A percentile compares a stretch with the other conserved stretches of the same genome.
phyloP scores from a whole-genome alignment of 192 early-diverging fungal species.

The Phlyctochytrium bullatum region DNA sequence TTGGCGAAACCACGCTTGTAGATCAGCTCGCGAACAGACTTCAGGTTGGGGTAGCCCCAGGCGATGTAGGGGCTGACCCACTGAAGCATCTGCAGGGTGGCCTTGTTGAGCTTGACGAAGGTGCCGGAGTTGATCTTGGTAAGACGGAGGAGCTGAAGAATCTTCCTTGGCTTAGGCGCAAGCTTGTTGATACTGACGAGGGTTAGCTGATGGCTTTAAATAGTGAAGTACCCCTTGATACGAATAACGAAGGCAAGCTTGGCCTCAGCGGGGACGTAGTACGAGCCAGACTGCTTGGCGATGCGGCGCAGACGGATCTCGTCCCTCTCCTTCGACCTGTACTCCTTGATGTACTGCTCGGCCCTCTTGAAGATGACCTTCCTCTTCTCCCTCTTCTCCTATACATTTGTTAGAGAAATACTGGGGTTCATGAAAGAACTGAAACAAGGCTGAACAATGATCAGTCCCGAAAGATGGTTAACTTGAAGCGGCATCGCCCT shows the following conservation, averaged over 20 bases:
- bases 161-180: slow-evolving; percentile 99
- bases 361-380: slow-evolving; percentile 99
- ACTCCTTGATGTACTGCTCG: slow-evolving; percentile 98
- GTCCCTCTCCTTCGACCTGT: slow-evolving; percentile 82
- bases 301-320: slow-evolving; percentile 91
- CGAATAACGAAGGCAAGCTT: slow-evolving; percentile 98
- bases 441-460: slow-evolving; percentile 7
- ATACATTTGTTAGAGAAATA: slow-evolving; percentile 2
- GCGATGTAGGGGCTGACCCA: slow-evolving; percentile 95
- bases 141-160: slow-evolving; percentile 97
- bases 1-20: slow-evolving; percentile 99
- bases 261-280: slow-evolving; percentile 93
- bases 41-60: slow-evolving; percentile 91
- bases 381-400: slow-evolving; percentile 67
- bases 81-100: slow-evolving; percentile 97
- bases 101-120: slow-evolving; percentile 94
- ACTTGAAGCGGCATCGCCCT: slow-evolving; percentile 48
- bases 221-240: slow-evolving; percentile 73
- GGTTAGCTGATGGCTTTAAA: slow-evolving; percentile 6
- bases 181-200: slow-evolving; percentile 96
- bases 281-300: slow-evolving; percentile 87
- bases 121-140: slow-evolving; percentile 99
- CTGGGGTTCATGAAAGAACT: background rate
- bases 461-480: slow-evolving; percentile 74
- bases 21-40: slow-evolving; percentile 97